Base-by-base conservation (phyloP, 139 green algal species). In the Coelastrella sp. region DNA sequence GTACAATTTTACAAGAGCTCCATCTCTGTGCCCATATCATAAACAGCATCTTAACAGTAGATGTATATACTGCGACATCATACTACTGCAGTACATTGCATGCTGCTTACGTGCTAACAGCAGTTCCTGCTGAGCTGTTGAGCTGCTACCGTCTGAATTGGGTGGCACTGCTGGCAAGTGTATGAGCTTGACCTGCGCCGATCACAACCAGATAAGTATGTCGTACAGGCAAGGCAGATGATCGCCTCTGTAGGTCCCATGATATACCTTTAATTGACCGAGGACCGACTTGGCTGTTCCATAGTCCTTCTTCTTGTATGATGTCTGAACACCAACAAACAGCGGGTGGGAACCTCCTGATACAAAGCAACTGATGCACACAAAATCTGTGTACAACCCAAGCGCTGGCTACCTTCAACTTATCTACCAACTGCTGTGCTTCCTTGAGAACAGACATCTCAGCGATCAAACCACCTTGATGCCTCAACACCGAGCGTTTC, bases 111-210 rank as follows among this genome's bases (percentile, higher is more conserved):
- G 93, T 93, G 94, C 96, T 4, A 98, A 88, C 12, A 92, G 25
- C 8, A 98, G 92, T 92, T 99, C 96, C 82, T 98, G 89, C 80
- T 96, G 90, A 1, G 94, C 92, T 22, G 93, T 96, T 6, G 95
- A 27, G 9, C 93, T 95, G 14, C 94, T 95, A 0, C 90, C 78
- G 85, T 97, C 93, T 9, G 93, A 95, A 0, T 93, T 58, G 5
- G 96, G 97, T 17, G 97, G 96, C 14, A 98, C 89, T 0, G 95
- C 91, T 74, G 96, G 91, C 27, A 99, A 90, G 84, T 97, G 92
- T 12, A 96, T 97, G 35, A 99, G 88, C 78, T 96, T 94, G 27
- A 99, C 49, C 96, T 99, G 94, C 88, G 85, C 22, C 35, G 3
- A 49, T 9, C 68, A 76, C 68, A 76, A 76, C 15, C 7, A 24